Conservation (phyloP, 2,329 filamentous ascomycete species). For the Mariannaea sp. region DNA sequence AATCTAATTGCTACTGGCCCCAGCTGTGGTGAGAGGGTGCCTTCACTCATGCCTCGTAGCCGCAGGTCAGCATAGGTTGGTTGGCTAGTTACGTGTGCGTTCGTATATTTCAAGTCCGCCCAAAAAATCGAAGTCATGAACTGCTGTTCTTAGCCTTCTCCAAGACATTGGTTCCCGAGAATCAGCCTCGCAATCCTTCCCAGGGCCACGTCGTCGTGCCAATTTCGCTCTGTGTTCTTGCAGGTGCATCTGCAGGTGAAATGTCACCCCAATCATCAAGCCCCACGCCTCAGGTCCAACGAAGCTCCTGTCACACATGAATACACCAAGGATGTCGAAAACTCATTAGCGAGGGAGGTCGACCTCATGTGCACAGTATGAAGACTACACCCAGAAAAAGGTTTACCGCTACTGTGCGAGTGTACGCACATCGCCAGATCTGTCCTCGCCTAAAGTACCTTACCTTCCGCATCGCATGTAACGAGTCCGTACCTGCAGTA, state of each 20-base stretch:
- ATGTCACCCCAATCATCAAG: slow-evolving; percentile 12
- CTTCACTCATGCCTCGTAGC: slow-evolving; percentile 16
- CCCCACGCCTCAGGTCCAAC: slow-evolving; percentile 12
- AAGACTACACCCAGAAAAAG: neutral
- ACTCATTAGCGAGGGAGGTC: slow-evolving; percentile 7
- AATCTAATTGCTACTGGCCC: slow-evolving; percentile 10
- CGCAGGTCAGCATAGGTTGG: slow-evolving; percentile 11
- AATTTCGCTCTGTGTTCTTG: slow-evolving; percentile 5
- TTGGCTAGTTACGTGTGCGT: slow-evolving; percentile 27
- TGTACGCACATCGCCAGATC: slow-evolving; percentile 4
- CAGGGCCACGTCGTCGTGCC: slow-evolving; percentile 1
- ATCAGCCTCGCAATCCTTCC: neutral
- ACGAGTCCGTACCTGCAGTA: slow-evolving; percentile 23
- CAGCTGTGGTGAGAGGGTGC: slow-evolving; percentile 20
- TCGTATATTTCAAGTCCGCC: slow-evolving; percentile 10
- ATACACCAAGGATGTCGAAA: neutral
- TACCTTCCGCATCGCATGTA: slow-evolving; percentile 14
- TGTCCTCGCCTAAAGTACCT: slow-evolving; percentile 11
- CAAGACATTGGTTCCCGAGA: neutral
- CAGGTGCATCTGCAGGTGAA: slow-evolving; percentile 7
- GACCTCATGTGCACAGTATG: neutral
- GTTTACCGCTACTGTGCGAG: slow-evolving; percentile 4
- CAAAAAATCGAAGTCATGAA: slow-evolving; percentile 3
- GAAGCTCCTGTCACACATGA: slow-evolving; percentile 10
- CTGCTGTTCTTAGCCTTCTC: neutral